Conservation (phyloP, 495 filamentous ascomycete species). For the Podospora pseudoanserina region DNA sequence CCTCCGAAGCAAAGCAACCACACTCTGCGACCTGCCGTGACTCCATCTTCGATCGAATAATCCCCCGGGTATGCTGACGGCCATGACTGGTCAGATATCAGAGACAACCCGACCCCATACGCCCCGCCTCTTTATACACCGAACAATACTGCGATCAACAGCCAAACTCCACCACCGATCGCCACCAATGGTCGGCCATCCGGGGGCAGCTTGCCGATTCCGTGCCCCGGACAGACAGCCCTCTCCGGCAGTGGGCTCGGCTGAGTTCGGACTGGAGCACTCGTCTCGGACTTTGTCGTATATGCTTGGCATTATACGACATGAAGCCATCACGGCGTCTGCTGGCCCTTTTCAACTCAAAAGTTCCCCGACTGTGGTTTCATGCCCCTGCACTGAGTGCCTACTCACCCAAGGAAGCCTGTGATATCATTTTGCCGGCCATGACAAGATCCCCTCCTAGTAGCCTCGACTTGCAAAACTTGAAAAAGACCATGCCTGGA, state of each 20-base stretch:
- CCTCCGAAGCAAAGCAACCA: not conserved
- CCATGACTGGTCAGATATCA: not conserved
- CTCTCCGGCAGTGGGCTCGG: not conserved
- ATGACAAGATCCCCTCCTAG: not conserved
- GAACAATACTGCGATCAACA: not conserved
- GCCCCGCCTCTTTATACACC: not conserved
- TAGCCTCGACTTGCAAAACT: too few relatives aligned
- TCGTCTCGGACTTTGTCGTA: not conserved
- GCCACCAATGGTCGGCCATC: not conserved
- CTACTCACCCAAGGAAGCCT: too few relatives aligned
- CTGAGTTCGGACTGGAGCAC: not conserved
- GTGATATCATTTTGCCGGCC: too few relatives aligned
- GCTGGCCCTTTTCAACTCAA: too few relatives aligned
- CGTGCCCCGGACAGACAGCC: not conserved
- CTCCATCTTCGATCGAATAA: not conserved
- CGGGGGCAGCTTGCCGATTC: not conserved
- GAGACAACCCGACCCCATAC: too few relatives aligned
- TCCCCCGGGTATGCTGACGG: not conserved
- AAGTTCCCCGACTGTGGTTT: too few relatives aligned
- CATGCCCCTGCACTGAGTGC: too few relatives aligned
- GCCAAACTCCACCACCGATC: not conserved
- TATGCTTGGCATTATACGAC: not conserved
- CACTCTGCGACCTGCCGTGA: not conserved
- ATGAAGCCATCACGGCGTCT: not conserved
- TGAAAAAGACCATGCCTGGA: too few relatives aligned